phyloP scores from a whole-genome alignment of 2,329 filamentous ascomycete species.

The Blastomyces percursus region DNA sequence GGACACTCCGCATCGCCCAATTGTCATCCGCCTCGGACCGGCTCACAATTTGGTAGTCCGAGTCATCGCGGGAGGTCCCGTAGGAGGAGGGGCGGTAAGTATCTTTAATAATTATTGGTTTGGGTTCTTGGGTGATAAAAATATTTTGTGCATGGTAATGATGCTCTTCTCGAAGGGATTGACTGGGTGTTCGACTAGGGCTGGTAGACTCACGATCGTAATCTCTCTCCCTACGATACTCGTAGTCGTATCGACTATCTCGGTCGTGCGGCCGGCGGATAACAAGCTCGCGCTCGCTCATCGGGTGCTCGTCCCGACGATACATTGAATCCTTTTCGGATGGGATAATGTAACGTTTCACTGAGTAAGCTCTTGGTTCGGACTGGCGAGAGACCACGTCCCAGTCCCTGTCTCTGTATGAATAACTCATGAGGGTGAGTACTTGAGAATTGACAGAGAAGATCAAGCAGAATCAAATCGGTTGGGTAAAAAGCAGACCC shows the following conservation, averaged over 20 bases:
- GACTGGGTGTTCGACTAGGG: conserved; percentile 33
- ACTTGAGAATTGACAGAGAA: background rate
- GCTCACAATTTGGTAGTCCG: conserved; percentile 50
- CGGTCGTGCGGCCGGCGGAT: conserved; percentile 37
- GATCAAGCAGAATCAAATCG: background rate
- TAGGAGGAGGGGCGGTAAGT: conserved; percentile 42
- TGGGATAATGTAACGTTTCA: conserved; percentile 48
- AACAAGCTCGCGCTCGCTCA: conserved; percentile 33
- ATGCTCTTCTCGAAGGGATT: conserved; percentile 18
- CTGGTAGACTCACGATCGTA: conserved; percentile 33
- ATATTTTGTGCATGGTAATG: conserved; percentile 26
- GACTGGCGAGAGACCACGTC: conserved; percentile 32
- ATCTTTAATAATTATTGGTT: conserved; percentile 47
- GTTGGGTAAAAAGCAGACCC: background rate
- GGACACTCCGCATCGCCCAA: conserved; percentile 33
- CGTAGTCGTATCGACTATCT: conserved; percentile 35
- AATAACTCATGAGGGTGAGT: conserved; percentile 24
- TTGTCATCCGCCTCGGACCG: conserved; percentile 46
- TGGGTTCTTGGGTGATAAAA: conserved; percentile 37
- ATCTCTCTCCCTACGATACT: conserved; percentile 35
- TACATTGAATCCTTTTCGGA: conserved; percentile 26
- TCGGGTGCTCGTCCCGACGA: conserved; percentile 23
- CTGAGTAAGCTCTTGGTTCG: conserved; percentile 39
- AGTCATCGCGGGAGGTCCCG: conserved; percentile 40
- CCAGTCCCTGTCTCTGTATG: conserved; percentile 33